Conservation (phyloP, 1,284 basidiomycete genomes). For the Apiotrichum gamsii region DNA sequence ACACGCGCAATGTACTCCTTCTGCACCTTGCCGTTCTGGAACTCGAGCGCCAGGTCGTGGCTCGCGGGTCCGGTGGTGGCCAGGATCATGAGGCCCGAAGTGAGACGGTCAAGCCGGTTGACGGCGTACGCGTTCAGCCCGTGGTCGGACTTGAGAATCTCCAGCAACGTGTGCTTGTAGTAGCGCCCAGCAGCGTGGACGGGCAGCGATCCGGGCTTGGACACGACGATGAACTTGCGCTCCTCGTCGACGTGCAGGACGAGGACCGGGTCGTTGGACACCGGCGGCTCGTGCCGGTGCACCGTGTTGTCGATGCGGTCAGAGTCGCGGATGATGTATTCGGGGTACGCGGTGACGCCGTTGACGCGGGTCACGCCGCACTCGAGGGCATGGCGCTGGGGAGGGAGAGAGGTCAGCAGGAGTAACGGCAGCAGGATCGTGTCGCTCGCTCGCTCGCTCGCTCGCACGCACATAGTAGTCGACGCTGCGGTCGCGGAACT, state of each 20-base stretch:
- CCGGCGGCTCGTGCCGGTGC: constrained; percentile 92
- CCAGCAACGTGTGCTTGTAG: constrained; percentile 76
- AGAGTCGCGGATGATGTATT: constrained; percentile 74
- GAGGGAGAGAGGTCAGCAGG: not conserved
- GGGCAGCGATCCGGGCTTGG: constrained; percentile 81
- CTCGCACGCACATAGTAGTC: constrained; percentile 77
- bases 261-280: constrained; percentile 77
- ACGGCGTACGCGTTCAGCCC: constrained; percentile 79
- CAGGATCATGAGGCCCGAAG: constrained; percentile 93
- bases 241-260: constrained; percentile 71
- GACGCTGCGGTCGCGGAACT: constrained; percentile 82
- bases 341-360: constrained; percentile 69
- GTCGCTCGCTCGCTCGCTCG: not conserved
- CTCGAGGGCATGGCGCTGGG: constrained; percentile 77
- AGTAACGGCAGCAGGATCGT: not conserved
- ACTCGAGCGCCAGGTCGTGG: constrained; percentile 68
- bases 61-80: constrained; percentile 71
- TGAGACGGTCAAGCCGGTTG: constrained; percentile 89
- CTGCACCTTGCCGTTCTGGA: constrained; percentile 67
- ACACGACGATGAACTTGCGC: constrained; percentile 79
- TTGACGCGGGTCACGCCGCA: constrained; percentile 95
- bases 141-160: constrained; percentile 79
- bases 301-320: constrained; percentile 91
- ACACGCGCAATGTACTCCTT: constrained; percentile 91
- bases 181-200: constrained; percentile 86